Conservation (phyloP, 192 early-diverging fungal species). For the Bifiguratus adelaidae region DNA sequence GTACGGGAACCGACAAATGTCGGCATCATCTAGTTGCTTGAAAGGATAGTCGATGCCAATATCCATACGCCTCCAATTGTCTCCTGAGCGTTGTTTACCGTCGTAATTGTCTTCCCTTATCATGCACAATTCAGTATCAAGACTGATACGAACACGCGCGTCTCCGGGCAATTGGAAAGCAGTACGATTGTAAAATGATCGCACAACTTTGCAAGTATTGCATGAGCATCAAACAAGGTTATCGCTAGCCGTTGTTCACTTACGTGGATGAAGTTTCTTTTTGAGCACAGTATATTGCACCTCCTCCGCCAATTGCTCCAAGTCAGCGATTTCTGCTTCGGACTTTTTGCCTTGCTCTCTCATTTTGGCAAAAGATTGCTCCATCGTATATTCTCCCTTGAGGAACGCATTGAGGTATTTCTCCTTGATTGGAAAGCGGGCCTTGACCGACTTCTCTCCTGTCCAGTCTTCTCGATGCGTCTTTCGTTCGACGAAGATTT, state of each 20-base stretch:
- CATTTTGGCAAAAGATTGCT: constrained; percentile 71
- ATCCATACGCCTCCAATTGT: constrained; percentile 94
- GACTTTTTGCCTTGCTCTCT: constrained; percentile 65
- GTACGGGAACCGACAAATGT: constrained; percentile 90
- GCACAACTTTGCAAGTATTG: constrained; percentile 44
- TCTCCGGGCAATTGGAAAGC: constrained; percentile 99
- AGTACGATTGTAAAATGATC: constrained; percentile 97
- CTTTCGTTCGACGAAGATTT: constrained; percentile 97
- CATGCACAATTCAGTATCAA: constrained; percentile 96
- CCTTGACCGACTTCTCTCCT: constrained; percentile 91
- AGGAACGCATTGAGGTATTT: constrained; percentile 89
- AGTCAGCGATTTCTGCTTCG: constrained; percentile 75
- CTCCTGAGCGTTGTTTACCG: constrained; percentile 55
- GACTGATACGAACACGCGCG: constrained; percentile 91
- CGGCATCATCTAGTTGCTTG: constrained; percentile 71
- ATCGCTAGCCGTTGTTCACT: neutral
- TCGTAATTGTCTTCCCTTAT: constrained; percentile 92
- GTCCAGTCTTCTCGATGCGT: constrained; percentile 96
- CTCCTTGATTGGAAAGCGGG: constrained; percentile 94
- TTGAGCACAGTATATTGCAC: constrained; percentile 60
- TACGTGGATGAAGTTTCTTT: constrained; percentile 66
- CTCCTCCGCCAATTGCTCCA: constrained; percentile 62
- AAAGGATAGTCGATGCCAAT: constrained; percentile 89
- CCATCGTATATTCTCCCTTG: constrained; percentile 66
- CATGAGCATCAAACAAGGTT: neutral